These are phyloP conservation scores for Aspergillus sergii DNA, from an alignment of 2,329 filamentous ascomycete species.

Conservation along the genomic window DNA sequence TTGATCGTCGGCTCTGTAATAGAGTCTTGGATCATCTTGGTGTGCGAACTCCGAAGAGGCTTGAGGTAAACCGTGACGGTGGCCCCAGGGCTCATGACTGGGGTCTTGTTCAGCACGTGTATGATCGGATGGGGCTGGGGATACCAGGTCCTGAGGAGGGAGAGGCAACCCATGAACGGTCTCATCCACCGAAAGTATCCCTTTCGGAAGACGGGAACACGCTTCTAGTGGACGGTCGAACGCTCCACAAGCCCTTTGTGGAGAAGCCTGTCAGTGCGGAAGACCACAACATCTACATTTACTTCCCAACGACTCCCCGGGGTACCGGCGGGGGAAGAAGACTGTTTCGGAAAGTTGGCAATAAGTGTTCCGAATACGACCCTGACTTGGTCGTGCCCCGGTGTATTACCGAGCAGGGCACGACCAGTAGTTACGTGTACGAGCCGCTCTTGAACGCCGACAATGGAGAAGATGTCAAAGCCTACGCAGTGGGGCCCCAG, in stretches of 20 bases:
- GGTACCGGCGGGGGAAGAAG: constrained; percentile 72
- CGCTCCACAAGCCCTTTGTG: constrained; percentile 85
- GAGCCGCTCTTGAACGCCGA: constrained; percentile 92
- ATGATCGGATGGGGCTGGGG: background rate
- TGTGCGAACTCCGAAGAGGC: constrained; percentile 77
- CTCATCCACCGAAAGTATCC: constrained; percentile 76
- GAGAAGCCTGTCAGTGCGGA: constrained; percentile 93
- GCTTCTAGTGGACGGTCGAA: constrained; percentile 75
- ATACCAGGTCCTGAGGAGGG: background rate
- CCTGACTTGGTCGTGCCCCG: constrained; percentile 72
- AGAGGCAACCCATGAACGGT: constrained; percentile 42
- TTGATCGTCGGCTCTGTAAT: constrained; percentile 86
- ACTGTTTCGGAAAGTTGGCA: constrained; percentile 90
- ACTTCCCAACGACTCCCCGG: constrained; percentile 67
- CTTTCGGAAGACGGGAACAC: constrained; percentile 81
- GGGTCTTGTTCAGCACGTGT: background rate
- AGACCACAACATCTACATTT: constrained; percentile 95
- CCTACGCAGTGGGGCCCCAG: constrained; percentile 83
- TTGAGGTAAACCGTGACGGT: constrained; percentile 87
- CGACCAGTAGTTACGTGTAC: constrained; percentile 77
- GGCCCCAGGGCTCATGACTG: constrained; percentile 66
- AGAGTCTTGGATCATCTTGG: constrained; percentile 79
- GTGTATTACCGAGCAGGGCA: constrained; percentile 72
- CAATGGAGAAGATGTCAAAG: constrained; percentile 93
- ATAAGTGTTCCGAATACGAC: constrained; percentile 92